Base-by-base conservation (phyloP, 1,139 yeast species). In the Candida gigantensis region DNA sequence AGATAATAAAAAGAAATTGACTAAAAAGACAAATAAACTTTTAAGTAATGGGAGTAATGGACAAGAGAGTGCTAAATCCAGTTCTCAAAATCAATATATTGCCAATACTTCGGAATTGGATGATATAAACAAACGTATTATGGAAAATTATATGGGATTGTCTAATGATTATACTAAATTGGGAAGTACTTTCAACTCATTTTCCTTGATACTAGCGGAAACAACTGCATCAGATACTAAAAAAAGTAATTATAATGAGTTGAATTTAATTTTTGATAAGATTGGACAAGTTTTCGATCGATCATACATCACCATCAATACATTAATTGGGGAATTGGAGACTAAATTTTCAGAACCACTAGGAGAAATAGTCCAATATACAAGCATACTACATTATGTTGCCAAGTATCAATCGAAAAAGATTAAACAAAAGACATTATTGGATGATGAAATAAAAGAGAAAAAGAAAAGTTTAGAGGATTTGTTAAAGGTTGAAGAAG, bases 241-340 rank as follows among this genome's bases (percentile, higher is more conserved):
- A 11, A 34, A 24, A 16, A 29, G 9, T 19, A 28, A 59, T 11
- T 65, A 59, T 20, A 50, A 59, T 4, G 65, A 65, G 39, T 43
- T 88, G 32, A 62, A 63, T 43, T 43, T 65, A 7, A 55, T 70
- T 1, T 57, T 70, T 39, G 95, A 89, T 46, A 77, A 79, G 44
- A 74, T 87, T 10, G 96, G 97, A 3, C 88, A 84, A 53, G 81
- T 85, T 0, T 81, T 84, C 51, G 96, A 88, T 53, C 74, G 85
- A 30, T 79, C 81, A 24, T 81, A 79, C 40, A 68, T 83, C 28
- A 73, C 85, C 10, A 72, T 88, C 26, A 85, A 82, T 44, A 70
- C 79, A 4, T 67, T 90, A 15, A 81, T 84, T n/a, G 75, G 79
- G 27, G 77, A 79, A 31, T 65, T 90, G 31, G 81, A 86, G 44